Evolutionary conservation across 1,139 yeast genomes (phyloP), one percentile per base, ranked within the genome.

Genomic region (Suhomyces terraborum): DNA sequence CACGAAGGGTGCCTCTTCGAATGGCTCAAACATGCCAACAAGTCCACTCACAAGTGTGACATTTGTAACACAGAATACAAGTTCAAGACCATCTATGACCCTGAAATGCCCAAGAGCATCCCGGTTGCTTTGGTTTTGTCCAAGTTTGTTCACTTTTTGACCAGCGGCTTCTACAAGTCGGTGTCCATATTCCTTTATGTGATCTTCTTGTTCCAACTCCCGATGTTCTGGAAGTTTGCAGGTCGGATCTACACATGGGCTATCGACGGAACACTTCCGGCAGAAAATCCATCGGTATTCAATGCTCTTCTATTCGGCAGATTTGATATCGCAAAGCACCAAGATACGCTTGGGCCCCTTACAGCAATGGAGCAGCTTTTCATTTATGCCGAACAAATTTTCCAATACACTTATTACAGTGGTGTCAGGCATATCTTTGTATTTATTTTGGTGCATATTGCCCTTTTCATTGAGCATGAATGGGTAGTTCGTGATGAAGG

Each of bases 1-100:
- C 99, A 93, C 63, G 95, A 93, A 61, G 94, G 84, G 37, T 93
- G 98, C 65, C 67, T 93, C 36, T 69, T 83, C 54, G 95, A 88
- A 57, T 93, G 99, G 99, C 73, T 93, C 29, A 74, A 73, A 43
- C 77, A 71, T 54, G 80, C 82, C 51, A 79, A 86, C 35, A 74
- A 79, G 47, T 72, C 79, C 37, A 71, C 77, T 32, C 77, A 81
- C 34, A 75, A 78, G 33, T 93, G 99, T 73, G 98, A 93, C 59
- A 87, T 93, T 25, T 93, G 99, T 59, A 84, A 88, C 54, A 73
- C 87, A 20, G 80, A 82, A 12, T 91, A 86, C 61, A 74, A 71
- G 45, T 87, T 93, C 61, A 75, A 76, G 32, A 85, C 91, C 19
- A 76, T 85, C 3, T 88, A 84, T 58, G 81, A 80, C 41, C 82